These are phyloP conservation scores for Heritiera littoralis DNA, from an alignment of 345 rosid species.

Conservation along the genomic window DNA sequence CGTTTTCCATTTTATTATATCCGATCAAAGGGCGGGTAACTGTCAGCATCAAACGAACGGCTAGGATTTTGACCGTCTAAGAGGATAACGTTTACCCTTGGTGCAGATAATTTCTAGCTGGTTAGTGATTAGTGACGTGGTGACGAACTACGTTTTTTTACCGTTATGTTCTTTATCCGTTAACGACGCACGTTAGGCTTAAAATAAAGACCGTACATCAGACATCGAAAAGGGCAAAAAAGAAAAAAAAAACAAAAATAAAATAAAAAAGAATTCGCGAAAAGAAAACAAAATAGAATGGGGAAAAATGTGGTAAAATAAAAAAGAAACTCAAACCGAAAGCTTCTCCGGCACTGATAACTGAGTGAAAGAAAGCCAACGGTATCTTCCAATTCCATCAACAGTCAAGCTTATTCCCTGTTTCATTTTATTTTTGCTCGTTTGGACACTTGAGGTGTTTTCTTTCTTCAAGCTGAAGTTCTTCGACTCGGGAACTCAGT, in stretches of 20 bases:
- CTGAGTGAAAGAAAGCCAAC: constrained; percentile 46
- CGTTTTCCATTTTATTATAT: too few relatives aligned
- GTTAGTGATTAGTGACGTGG: neutral
- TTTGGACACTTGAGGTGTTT: neutral
- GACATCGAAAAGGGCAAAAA: constrained; percentile 35
- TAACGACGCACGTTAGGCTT: constrained; percentile 40
- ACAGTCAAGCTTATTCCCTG: constrained; percentile 26
- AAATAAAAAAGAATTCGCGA: neutral
- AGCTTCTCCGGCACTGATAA: constrained; percentile 36
- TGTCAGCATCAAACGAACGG: constrained; percentile 3
- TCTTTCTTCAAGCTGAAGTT: constrained; percentile 17
- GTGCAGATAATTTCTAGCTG: neutral
- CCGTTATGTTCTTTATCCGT: constrained; percentile 51
- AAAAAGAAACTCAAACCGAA: neutral
- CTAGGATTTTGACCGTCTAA: neutral
- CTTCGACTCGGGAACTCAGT: constrained; percentile 30
- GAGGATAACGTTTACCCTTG: neutral
- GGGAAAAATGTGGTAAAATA: neutral
- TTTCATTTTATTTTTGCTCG: neutral
- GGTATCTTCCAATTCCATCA: constrained; percentile 41
- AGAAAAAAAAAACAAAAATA: constrained; percentile 7
- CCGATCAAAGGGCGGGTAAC: too few relatives aligned
- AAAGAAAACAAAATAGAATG: constrained; percentile 27
- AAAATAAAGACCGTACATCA: constrained; percentile 15
- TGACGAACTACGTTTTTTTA: neutral